Conservation (phyloP, 768 basidiomycete species). For the Fistulinella prunicolor region DNA sequence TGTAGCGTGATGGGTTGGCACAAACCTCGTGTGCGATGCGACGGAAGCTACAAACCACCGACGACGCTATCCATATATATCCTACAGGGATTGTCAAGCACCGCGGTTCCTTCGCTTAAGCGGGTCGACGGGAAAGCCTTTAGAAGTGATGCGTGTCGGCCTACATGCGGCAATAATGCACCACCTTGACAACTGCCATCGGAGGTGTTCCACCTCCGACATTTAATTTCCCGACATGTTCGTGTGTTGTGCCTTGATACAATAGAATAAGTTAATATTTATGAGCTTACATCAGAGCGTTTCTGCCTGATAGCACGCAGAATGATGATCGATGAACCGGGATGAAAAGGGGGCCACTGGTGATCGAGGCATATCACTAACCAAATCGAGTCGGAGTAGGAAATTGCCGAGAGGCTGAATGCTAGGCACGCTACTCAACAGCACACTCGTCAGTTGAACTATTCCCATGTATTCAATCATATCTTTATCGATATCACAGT, state of each 20-base stretch:
- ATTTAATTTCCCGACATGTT: constrained; percentile 13
- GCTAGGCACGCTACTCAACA: too few species aligned
- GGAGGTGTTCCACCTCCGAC: constrained; percentile 26
- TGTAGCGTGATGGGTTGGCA: not conserved
- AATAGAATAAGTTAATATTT: too few species aligned
- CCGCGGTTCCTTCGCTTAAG: constrained; percentile 9
- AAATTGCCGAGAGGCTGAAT: too few species aligned
- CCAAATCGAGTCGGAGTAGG: too few species aligned
- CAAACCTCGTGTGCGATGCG: constrained; percentile 5
- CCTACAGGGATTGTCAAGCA: not conserved
- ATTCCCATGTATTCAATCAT: too few species aligned
- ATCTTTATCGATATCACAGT: too few species aligned
- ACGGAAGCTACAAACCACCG: constrained; percentile 22
- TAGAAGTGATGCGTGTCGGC: not conserved
- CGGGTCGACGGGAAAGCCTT: not conserved
- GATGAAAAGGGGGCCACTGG: too few species aligned
- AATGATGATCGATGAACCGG: too few species aligned
- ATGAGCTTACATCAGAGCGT: too few species aligned
- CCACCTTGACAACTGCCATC: constrained; percentile 12
- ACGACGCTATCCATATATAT: constrained; percentile 7
- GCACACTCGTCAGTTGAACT: too few species aligned
- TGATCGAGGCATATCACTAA: too few species aligned
- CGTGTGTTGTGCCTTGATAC: not conserved
- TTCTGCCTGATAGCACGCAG: too few species aligned
- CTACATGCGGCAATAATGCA: not conserved